phyloP scores from a whole-genome alignment of 2,329 filamentous ascomycete genomes.

The Teratosphaeria zuluensis region DNA sequence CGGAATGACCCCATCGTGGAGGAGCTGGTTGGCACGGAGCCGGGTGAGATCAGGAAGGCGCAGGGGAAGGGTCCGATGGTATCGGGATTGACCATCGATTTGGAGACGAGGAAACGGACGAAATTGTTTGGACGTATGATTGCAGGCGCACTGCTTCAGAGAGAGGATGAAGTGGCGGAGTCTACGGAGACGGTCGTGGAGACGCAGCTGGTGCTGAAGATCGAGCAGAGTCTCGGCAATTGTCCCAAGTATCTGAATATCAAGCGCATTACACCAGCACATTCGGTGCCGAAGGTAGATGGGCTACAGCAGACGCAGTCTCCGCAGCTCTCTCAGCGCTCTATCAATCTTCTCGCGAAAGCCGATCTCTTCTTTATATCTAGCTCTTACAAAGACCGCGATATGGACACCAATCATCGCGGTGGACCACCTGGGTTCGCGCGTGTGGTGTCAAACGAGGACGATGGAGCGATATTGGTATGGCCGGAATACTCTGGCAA shows the following conservation, averaged over 20 bases:
- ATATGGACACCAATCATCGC: conserved; percentile 78
- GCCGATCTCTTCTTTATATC: conserved; percentile 74
- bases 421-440: conserved; percentile 68
- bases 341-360: conserved; percentile 49
- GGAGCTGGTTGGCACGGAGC: conserved; percentile 45
- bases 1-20: conserved; percentile 60
- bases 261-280: conserved; percentile 50
- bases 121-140: conserved; percentile 65
- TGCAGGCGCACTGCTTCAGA: conserved; percentile 45
- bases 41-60: conserved; percentile 34
- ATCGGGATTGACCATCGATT: conserved; percentile 52
- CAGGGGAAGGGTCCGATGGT: conserved; percentile 44
- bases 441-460: conserved; percentile 51
- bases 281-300: conserved; percentile 44
- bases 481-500: conserved; percentile 86
- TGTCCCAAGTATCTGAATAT: conserved; percentile 82
- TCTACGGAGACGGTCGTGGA: conserved; percentile 23
- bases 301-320: conserved; percentile 27
- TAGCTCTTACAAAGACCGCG: conserved; percentile 48
- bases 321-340: conserved; percentile 42
- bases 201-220: conserved; percentile 54
- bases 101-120: conserved; percentile 59
- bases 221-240: conserved; percentile 66
- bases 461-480: conserved; percentile 42
- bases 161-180: conserved; percentile 24